Conservation (phyloP, 345 rosid species). For the Pelargonium nanum region DNA sequence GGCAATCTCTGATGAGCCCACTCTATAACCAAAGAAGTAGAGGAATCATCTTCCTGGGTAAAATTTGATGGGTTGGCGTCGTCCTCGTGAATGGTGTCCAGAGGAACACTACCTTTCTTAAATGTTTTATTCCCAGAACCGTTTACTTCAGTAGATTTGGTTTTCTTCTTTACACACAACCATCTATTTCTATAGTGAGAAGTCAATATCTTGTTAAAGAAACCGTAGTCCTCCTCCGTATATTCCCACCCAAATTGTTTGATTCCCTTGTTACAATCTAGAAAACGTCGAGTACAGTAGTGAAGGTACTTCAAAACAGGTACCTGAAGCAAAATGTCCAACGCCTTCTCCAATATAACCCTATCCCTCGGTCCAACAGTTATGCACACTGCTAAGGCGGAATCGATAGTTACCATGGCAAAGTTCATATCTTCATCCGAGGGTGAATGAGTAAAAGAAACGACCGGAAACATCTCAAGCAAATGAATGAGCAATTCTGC, state of each 20-base stretch:
- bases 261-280: conserved; percentile 25
- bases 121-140: conserved; percentile 14
- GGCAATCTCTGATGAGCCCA: conserved; percentile 88
- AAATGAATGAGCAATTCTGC: conserved; percentile 39
- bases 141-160: conserved; percentile 19
- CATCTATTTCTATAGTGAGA: conserved; percentile 69
- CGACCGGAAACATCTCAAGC: conserved; percentile 36
- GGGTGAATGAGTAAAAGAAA: conserved; percentile 12
- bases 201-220: conserved; percentile 35
- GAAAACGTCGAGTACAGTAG: conserved; percentile 24
- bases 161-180: conserved; percentile 52
- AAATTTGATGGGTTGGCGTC: conserved; percentile 36
- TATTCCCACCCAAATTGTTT: conserved; percentile 33
- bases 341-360: conserved; percentile 44
- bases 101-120: conserved; percentile 25
- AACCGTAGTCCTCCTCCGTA: conserved; percentile 37
- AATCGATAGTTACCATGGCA: conserved; percentile 29
- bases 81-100: conserved; percentile 76
- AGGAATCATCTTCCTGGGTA: conserved; percentile 19
- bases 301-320: conserved; percentile 42
- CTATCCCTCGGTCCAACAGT: conserved; percentile 59
- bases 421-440: conserved; percentile 24
- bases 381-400: conserved; percentile 52
- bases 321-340: conserved; percentile 49
- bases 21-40: conserved; percentile 33